A percentile compares a stretch with the other conserved stretches of the same genome.
phyloP scores from a whole-genome alignment of 768 basidiomycete genomes.

The Collybia sordida region DNA sequence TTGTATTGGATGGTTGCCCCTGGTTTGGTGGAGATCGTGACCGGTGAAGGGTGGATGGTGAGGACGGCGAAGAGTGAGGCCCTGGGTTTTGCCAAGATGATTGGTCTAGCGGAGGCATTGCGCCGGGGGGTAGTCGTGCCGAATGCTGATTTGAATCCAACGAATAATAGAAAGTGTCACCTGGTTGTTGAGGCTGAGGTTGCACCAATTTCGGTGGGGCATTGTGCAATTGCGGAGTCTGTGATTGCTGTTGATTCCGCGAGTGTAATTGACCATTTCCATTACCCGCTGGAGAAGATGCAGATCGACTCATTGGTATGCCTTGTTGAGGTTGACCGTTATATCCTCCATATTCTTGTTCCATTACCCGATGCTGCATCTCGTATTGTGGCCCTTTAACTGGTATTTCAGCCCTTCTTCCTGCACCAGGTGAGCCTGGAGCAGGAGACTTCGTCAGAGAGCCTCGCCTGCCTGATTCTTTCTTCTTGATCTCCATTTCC shows the following conservation, averaged over 20 bases:
- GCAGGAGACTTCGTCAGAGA: conserved; percentile 68
- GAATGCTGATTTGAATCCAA: conserved; percentile 32
- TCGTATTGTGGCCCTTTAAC: conserved; percentile 91
- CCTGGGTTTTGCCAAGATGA: conserved; percentile 28
- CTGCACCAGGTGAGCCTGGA: conserved; percentile 43
- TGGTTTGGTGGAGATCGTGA: conserved; percentile 57
- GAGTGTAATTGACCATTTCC: conserved; percentile 29
- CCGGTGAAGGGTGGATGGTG: conserved; percentile 31
- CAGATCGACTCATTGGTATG: conserved; percentile 19
- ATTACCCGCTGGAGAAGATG: conserved; percentile 20
- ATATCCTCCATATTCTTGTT: conserved; percentile 74
- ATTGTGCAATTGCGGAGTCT: conserved; percentile 14
- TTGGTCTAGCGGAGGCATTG: conserved; percentile 56
- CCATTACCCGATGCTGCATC: conserved; percentile 91
- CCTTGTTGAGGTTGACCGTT: conserved; percentile 33
- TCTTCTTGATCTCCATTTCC: conserved; percentile 58
- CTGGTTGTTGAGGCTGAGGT: conserved; percentile 26
- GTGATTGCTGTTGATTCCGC: conserved; percentile 25
- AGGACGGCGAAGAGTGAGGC: conserved; percentile 23
- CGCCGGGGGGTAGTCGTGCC: conserved; percentile 53
- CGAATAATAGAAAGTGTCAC: conserved; percentile 39
- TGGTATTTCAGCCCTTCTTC: conserved; percentile 80
- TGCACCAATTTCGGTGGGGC: conserved; percentile 19
- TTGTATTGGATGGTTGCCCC: conserved; percentile 31
- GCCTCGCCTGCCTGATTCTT: conserved; percentile 48